These are phyloP conservation scores for Talaromyces adpressus DNA, from an alignment of 495 filamentous ascomycete species.

Conservation along the genomic window DNA sequence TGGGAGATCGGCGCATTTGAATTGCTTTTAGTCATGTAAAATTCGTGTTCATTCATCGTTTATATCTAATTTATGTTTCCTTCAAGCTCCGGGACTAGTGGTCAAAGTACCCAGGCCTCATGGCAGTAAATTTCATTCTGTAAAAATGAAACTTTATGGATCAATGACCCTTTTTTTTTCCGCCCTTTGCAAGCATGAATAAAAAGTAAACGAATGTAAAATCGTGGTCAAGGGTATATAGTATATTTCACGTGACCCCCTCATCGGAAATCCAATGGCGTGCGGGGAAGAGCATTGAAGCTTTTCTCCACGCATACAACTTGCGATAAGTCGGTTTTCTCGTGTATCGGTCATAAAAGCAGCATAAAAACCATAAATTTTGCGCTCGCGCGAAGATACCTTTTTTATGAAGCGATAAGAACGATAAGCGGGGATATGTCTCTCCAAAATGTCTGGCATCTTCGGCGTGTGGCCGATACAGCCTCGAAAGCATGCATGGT, in stretches of 20 bases:
- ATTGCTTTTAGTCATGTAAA: neutral
- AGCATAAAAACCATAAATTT: too few relatives aligned
- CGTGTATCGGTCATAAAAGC: too few relatives aligned
- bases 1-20: neutral
- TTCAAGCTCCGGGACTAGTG: neutral
- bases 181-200: neutral
- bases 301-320: neutral
- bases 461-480: slow-evolving; percentile 82
- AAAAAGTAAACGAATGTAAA: neutral
- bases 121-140: neutral
- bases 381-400: neutral
- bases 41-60: neutral
- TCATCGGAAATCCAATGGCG: neutral
- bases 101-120: neutral
- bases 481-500: slow-evolving; percentile 77
- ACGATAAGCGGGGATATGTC: slow-evolving; percentile 29
- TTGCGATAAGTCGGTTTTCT: neutral
- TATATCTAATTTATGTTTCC: neutral
- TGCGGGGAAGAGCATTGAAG: neutral
- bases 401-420: neutral
- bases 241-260: neutral
- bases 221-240: neutral
- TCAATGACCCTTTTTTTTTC: neutral
- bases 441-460: slow-evolving; percentile 76
- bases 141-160: neutral